Evolutionary conservation across 306 rosid genomes (phyloP), one percentile per base, ranked within the genome.

Genomic region (Glycine soja): DNA sequence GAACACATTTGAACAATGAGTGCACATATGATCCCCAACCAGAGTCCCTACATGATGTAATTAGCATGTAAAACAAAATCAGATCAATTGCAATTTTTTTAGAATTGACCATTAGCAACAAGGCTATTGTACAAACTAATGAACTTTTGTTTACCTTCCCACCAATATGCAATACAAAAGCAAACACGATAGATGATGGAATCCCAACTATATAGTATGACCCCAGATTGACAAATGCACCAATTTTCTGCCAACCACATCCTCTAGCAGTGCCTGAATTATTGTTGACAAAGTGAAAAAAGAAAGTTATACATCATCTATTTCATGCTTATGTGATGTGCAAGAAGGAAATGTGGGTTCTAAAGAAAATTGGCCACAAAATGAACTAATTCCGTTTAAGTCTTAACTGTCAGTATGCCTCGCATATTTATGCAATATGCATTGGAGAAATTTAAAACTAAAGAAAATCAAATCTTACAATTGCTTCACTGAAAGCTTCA

Each of bases 191-290:
- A 30, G 97, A 90, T 30, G 59, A 47, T 9, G 97, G 97, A 80
- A 92, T 81, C 43, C 98, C 98, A 46, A 90, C 88, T 8, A 92
- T 15, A 53, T 94, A 92, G 85, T 91, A 92, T 52, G 95, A 81
- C 6, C 95, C 94, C 16, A 92, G 88, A 82, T 94, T 94, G 5
- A 94, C 87, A 87, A 14, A 90, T 10, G 98, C 95, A 51, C 97
- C 97, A 54, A 89, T 88, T 79, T 90, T 87, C 88, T 94, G 98
- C 98, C 95, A 87, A 12, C 98, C 98, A 66, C 95, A 87, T 45
- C 97, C 97, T 88, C 97, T 90, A 56, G 90, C 90, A 70, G 77
- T 84, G 43, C 98, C 98, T 91, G 84, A 65, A 77, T 85, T 43
- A 54, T 54, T 40, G 66, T 81, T 32, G 16, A 57, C 30, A 72